These are phyloP conservation scores for Fusarium piperis DNA, from an alignment of 2,329 filamentous ascomycete species.

Conservation along the genomic window DNA sequence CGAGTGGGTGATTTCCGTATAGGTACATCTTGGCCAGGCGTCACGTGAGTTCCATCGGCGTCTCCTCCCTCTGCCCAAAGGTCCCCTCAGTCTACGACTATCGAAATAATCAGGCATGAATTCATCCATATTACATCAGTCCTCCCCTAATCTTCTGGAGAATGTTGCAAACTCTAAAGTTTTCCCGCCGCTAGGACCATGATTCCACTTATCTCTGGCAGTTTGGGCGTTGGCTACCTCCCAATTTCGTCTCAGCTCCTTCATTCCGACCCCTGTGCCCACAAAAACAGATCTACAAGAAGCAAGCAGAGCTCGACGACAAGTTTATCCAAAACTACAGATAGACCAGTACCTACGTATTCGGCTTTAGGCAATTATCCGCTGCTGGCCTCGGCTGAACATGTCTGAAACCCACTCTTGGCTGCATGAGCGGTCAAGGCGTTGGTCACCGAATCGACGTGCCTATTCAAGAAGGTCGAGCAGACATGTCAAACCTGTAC, in stretches of 20 bases:
- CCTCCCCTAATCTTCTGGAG: neutral
- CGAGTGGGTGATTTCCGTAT: neutral
- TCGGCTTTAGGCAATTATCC: neutral
- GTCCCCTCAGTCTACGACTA: neutral
- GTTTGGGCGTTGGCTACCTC: constrained; percentile 27
- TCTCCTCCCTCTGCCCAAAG: neutral
- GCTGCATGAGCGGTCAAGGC: constrained; percentile 29
- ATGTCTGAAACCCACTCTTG: constrained; percentile 22
- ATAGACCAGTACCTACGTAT: neutral
- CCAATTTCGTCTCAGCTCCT: constrained; percentile 27
- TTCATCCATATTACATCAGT: neutral
- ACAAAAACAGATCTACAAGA: constrained; percentile 14
- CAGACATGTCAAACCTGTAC: neutral
- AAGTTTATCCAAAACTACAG: constrained; percentile 7
- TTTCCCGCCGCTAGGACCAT: constrained; percentile 5
- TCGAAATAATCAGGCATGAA: constrained; percentile 3
- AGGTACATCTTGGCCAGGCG: constrained; percentile 1
- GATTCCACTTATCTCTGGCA: neutral
- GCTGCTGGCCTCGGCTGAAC: constrained; percentile 5
- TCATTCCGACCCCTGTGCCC: constrained; percentile 9
- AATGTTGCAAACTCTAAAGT: neutral
- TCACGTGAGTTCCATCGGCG: constrained; percentile 5
- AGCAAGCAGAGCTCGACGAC: neutral
- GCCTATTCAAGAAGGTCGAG: constrained; percentile 28
- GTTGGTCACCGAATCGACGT: constrained; percentile 15